Evolutionary conservation across 768 basidiomycete genomes (phyloP), one percentile per base, ranked within the genome.

Genomic region (Sutorius australiensis): DNA sequence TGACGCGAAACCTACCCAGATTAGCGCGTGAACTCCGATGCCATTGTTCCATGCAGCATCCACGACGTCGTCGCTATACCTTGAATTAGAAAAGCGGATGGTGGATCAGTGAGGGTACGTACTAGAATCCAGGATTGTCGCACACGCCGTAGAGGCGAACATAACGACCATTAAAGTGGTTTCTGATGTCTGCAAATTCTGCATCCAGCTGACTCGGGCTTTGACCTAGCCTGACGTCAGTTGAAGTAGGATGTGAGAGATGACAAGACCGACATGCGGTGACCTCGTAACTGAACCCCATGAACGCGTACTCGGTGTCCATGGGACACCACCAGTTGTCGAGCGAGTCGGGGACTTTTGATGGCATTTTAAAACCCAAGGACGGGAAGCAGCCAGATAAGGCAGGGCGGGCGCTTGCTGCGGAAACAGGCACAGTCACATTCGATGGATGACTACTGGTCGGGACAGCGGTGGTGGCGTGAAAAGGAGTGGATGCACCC

Each of bases 271-370:
- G 58, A 85, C 86, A 88, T 11, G 71, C 75, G 38, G 82, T 79
- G 21, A 89, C 75, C 61, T 87, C 87, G 58, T 90, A 90, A 64
- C 85, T 85, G 68, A 90, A 85, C 0, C 87, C 88, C 46, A 89
- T 68, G 63, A 90, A 90, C 0, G 80, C 88, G 59, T 87, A 89
- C 64, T 91, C 88, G 0, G 78, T 80, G 49, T 71, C 68, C 34
- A 70, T 64, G 50, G 78, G 65, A 63, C 88, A 91, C 88, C 87
- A 85, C 83, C 83, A 85, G 47, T 73, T 72, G 10, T 70, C 67
- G 33, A 74, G 51, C 2, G 77, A 77, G 1, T 64, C 51, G 0
- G 85, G 84, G 9, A 78, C 62, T 2, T 61, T 43, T 1, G 66
- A 61, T 3, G 87, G 87, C 81, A 81, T 86, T 10, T 58, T 64